Evolutionary conservation across 2,329 filamentous ascomycete species (phyloP), one percentile per base, ranked within the genome.

Genomic region (Monilinia laxa): DNA sequence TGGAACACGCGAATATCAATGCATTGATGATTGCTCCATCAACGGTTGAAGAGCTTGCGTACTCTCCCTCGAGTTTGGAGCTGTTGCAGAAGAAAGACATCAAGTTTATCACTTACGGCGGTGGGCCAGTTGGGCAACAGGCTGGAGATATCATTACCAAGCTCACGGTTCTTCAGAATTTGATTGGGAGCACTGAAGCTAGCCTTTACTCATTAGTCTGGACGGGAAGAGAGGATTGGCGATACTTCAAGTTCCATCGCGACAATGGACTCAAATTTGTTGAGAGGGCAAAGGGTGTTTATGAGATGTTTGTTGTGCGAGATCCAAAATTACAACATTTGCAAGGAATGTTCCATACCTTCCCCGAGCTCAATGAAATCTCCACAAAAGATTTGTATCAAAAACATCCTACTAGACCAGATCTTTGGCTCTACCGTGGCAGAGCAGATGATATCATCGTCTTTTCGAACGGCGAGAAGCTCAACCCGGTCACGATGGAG

Each of bases 391-490:
- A 65, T 40, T 28, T 64, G 4, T 67, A 47, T 31, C 5, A 64
- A 10, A 54, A 56, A 14, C 60, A 67, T 42, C 60, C 65, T 20
- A 42, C 42, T 6, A 45, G 23, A 23, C 53, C 60, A 20, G 62
- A 53, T 25, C 11, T 54, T 20, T 65, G 65, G 65, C 31, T 42
- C 11, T 53, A 58, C 28, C 42, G 54, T 1, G 60, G 60, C 3
- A 63, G 79, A 6, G 68, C 70, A 12, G 79, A 81, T 64, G 79
- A 81, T 70, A 74, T 80, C 25, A 77, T 81, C 49, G 78, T 80
- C 0, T 73, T 80, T 35, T 76, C 75, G 28, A 80, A 78, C 53
- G 80, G 80, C 3, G 79, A 80, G 65, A 82, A 81, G 68, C 75
- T 80, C 2, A 67, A 67, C 4, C 65, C 65, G 3, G 23, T 56